phyloP scores from a whole-genome alignment of 441 rosid species.

The Adansonia gregorii region DNA sequence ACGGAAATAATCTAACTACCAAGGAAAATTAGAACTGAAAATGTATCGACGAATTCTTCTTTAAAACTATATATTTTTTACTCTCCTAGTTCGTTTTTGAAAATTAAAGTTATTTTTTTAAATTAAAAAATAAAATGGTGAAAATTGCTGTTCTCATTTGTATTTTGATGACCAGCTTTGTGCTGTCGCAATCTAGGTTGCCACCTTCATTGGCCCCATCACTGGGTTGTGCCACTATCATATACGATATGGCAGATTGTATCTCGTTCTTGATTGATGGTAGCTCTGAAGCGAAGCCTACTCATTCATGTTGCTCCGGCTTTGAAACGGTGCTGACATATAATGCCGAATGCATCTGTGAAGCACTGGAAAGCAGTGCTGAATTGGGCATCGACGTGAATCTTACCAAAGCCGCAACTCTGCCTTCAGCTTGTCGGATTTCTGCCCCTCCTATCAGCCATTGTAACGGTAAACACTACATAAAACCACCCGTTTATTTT shows the following conservation, averaged over 20 bases:
- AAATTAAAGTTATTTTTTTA: not conserved
- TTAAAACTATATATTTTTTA: not conserved
- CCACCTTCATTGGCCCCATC: not conserved
- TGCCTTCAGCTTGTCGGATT: slow-evolving; percentile 37
- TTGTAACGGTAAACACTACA: slow-evolving; percentile 29
- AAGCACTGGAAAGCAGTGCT: slow-evolving; percentile 26
- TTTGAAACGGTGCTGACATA: slow-evolving; percentile 28
- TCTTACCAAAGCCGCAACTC: slow-evolving; percentile 27
- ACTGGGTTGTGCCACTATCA: slow-evolving; percentile 20
- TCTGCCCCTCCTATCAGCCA: slow-evolving; percentile 26
- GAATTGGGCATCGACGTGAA: slow-evolving; percentile 40
- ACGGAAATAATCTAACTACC: no score
- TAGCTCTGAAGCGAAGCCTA: not conserved
- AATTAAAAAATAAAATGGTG: not conserved
- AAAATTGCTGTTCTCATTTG: not conserved
- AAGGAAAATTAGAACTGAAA: not conserved
- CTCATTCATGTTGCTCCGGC: slow-evolving; percentile 38
- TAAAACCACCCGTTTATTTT: not conserved
- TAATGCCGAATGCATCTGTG: slow-evolving; percentile 41
- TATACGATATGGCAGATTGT: slow-evolving; percentile 44
- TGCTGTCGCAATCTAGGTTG: no score
- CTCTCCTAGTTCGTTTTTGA: not conserved
- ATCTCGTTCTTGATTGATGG: slow-evolving; percentile 27
- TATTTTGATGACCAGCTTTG: not conserved
- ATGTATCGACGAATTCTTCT: not conserved